Percentiles rank a stretch among this genome's conserved stretches.
These are phyloP conservation scores for Xerocomus potaroensis DNA, from an alignment of 768 basidiomycete genomes.

Conservation along the genomic window DNA sequence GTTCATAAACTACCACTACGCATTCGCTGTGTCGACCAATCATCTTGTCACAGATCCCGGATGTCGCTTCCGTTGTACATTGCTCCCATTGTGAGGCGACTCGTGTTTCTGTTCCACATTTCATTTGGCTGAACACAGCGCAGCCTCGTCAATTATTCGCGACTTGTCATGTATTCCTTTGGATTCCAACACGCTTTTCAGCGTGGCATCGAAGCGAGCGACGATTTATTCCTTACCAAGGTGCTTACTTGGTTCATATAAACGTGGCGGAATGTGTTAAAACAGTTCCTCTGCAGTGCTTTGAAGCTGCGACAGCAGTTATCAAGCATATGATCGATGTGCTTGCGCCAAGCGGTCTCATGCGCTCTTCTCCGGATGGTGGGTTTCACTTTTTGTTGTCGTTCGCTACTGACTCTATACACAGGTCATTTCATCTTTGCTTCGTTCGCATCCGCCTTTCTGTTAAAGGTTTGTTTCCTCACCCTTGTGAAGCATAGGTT, in stretches of 20 bases:
- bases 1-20: background rate
- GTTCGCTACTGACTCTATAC: background rate
- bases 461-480: constrained; percentile 57
- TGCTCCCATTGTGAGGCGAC: constrained; percentile 69
- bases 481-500: background rate
- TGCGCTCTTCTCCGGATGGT: constrained; percentile 80
- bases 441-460: constrained; percentile 77
- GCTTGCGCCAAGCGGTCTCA: constrained; percentile 66
- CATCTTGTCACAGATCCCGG: constrained; percentile 43
- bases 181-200: constrained; percentile 82
- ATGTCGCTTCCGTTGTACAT: constrained; percentile 55
- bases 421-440: constrained; percentile 74
- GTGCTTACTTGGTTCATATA: constrained; percentile 29
- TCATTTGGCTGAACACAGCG: constrained; percentile 5
- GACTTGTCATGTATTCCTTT: constrained; percentile 84
- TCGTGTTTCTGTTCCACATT: background rate
- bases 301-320: constrained; percentile 65
- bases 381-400: constrained; percentile 10
- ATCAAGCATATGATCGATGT: constrained; percentile 61
- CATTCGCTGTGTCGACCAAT: background rate
- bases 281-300: constrained; percentile 37
- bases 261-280: background rate
- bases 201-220: constrained; percentile 57
- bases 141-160: constrained; percentile 72
- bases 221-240: constrained; percentile 65